These are phyloP conservation scores for Macaranga tanarius DNA, from an alignment of 441 rosid species.

Conservation along the genomic window DNA sequence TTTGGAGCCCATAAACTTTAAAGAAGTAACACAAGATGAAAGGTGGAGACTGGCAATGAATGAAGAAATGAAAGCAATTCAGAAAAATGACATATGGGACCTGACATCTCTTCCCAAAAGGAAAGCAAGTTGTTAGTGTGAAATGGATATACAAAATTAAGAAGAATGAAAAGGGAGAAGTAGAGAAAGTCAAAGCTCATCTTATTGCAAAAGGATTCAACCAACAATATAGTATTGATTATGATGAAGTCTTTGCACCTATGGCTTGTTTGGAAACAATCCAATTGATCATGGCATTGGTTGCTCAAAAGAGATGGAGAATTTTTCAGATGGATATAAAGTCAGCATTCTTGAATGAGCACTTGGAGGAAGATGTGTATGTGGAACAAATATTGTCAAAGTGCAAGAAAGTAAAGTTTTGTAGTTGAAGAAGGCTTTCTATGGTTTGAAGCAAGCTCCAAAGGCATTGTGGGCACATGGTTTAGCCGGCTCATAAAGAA, in stretches of 20 bases:
- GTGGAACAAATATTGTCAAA: background rate
- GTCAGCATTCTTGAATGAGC: background rate
- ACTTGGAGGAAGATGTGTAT: background rate
- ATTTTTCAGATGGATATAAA: background rate
- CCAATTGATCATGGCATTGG: background rate
- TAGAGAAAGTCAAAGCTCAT: background rate
- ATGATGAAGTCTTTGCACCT: background rate
- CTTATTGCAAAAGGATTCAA: background rate
- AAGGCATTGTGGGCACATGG: too few species aligned
- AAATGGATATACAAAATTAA: conserved; percentile 15
- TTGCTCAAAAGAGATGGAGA: background rate
- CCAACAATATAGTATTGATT: background rate
- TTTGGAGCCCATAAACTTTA: background rate
- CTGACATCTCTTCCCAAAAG: background rate
- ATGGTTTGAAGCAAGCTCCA: background rate
- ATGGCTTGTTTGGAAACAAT: conserved; percentile 1
- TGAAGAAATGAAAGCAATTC: background rate
- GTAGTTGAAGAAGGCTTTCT: background rate
- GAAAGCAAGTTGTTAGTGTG: background rate
- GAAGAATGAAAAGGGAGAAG: background rate
- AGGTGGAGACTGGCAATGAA: background rate
- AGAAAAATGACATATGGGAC: conserved; percentile 1
- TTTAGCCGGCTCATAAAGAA: too few species aligned
- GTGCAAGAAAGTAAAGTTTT: background rate
- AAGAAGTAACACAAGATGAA: background rate